Evolutionary conservation across 192 early-diverging fungal species (phyloP), one percentile per base, ranked within the genome.

Genomic region (Kappamyces sp.): DNA sequence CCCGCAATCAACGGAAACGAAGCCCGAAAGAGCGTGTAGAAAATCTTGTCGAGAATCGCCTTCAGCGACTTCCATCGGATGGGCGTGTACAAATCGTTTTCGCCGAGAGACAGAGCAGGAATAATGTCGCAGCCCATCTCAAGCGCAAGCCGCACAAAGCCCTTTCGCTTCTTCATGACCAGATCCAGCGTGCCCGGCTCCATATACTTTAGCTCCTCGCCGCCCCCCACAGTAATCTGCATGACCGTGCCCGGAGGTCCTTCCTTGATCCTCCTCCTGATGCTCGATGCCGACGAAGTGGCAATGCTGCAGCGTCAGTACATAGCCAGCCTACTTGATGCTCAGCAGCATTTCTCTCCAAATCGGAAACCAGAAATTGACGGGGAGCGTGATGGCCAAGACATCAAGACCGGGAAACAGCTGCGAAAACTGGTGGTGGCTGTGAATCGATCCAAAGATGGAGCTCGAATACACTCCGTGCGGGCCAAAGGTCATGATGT

Each of bases 111-210:
- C 2, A 23, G 23, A 4, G 48, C 34, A 3, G 52, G 62, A 32
- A 49, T 49, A 32, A 62, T 32, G 3, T 36, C 47, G 12, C n/a
- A 40, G 41, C 73, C 73, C 1, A 63, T 71, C 12, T 60, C 55
- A 34, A 75, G 38, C 5, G 73, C 73, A 0, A 72, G 47, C 64
- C 67, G 67, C 7, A 66, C 50, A 38, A 75, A 75, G 2, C 73
- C 73, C 49, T 69, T 68, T 3, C 73, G 63, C 49, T 70, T 70
- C 12, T 63, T 39, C 39, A 75, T 35, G 3, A 75, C 69, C 15
- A 75, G 53, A 31, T 70, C 62, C 57, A 68, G 52, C 8, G 66
- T 72, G 10, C 52, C 50, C 31, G 60, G 66, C 38, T 39, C 23
- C 59, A 65, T 67, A 42, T 55, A 35, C 9, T 46, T 43, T 40